These are phyloP conservation scores for Aspergillus steynii DNA, from an alignment of 495 filamentous ascomycete species.

Conservation along the genomic window DNA sequence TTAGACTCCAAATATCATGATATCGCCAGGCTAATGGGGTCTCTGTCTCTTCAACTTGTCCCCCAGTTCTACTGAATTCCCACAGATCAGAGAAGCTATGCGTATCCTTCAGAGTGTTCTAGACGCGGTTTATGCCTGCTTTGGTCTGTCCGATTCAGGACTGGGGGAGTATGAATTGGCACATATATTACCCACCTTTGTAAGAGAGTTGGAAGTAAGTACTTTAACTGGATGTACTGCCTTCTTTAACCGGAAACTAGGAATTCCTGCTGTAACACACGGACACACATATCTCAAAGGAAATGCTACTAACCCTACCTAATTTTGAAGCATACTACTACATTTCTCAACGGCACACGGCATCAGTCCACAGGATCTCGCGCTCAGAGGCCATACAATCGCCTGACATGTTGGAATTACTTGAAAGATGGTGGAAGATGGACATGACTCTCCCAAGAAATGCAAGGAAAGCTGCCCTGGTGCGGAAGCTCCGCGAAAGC, in stretches of 20 bases:
- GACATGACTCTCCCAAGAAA: background rate
- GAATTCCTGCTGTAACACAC: conserved; percentile 2
- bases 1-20: conserved; percentile 1
- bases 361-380: background rate
- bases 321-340: conserved; percentile 1
- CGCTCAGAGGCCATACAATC: background rate
- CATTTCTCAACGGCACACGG: background rate
- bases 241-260: conserved; percentile 1
- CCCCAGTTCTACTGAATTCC: background rate
- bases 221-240: background rate
- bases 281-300: background rate
- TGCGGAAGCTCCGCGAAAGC: background rate
- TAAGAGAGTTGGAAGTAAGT: conserved; percentile 1
- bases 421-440: conserved; percentile 1
- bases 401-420: background rate
- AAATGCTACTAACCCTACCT: background rate
- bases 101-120: background rate
- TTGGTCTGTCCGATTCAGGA: background rate
- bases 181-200: background rate
- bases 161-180: background rate
- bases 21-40: background rate
- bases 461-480: background rate
- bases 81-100: background rate
- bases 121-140: background rate
- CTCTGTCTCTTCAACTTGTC: background rate